Evolutionary conservation across 1,139 yeast species (phyloP), one percentile per base, ranked within the genome.

Genomic region (Groenewaldozyma sp.): DNA sequence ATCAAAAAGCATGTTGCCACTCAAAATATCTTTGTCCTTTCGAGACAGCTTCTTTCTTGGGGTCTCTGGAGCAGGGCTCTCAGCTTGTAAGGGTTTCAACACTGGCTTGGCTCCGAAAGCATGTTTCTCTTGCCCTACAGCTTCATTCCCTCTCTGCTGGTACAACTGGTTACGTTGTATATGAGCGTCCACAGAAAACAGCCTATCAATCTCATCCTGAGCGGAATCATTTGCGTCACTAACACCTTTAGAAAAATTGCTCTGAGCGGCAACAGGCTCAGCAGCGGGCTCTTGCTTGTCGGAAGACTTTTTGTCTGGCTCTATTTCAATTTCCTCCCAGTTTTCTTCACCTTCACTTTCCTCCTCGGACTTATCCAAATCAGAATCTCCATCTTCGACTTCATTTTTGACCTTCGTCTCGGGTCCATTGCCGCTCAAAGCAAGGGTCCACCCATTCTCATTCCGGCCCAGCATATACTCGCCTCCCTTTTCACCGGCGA

Each of bases 361-460:
- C 26, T 43, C 42, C 22, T 14, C 26, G 16, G 20, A 16, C 13
- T 35, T 28, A 11, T 34, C 37, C n/a, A 38, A 44, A 39, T 54
- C 38, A 47, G 52, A 38, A 40, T 62, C 54, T 31, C 55, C 55
- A 24, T 50, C 45, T 24, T 41, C 44, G 19, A 45, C 49, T 6
- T 45, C 42, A 14, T 40, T 41, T 21, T 39, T 43, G 29, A 34
- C 44, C 26, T 32, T 44, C 34, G 36, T 74, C 19, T 63, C 67
- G 4, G 62, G 67, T n/a, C 22, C 5, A 7, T 28, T 16, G 11
- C 33, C 33, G 17, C 33, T 72, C 36, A 91, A 65, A 0, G 93
- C 77, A 32, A 93, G 63, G 0, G 93, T 76, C 88, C 94, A 91
- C 0, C 98, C 98, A 48, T 78, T 80, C 6, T 79, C 84, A 35